Base-by-base conservation (phyloP, 495 filamentous ascomycete species). In the Aspergillus ostianus region DNA sequence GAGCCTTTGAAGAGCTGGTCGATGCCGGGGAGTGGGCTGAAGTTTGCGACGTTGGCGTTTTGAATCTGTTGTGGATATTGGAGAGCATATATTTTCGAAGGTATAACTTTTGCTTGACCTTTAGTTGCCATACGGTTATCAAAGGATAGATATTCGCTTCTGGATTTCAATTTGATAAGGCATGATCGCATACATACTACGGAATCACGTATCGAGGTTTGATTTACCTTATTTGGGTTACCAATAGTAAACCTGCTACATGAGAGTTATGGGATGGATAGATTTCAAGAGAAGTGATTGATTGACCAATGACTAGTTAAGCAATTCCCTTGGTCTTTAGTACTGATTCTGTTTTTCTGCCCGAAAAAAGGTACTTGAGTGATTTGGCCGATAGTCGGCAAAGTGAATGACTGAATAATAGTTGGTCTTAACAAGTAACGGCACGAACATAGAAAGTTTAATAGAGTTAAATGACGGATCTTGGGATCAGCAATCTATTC, bases 11-110 rank as follows among this genome's bases (percentile, higher is more conserved):
- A 15, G 20, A 59, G 36, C 30, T 72, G 55, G 65, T 66, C 19
- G n/a, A 64, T 47, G 53, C 55, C 59, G 60, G 67, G 29, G 47
- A 68, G 60, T 15, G 51, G 13, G 8, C 6, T 74, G 30, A 66
- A 53, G 19, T 77, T 75, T 65, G 73, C 73, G 8, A 63, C 63
- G 23, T 17, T 73, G 48, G 67, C 58, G 10, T 75, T 77, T 58
- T 78, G 68, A 57, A 48, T 18, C 9, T 23, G 23, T 27, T 20
- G 23, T 30, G 17, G n/a, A 19, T 53, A 41, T 12, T 10, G 10
- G 12, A 2, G 4, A 12, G 10, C 6, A 30, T 30, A 4, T 8
- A 4, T 4, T 30, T 4, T 30, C 6, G 30, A 32, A 12, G 30
- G 6, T 32, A 7, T 32, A 32, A 26, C 23, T 32, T 32, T 7